phyloP scores from a whole-genome alignment of 2,329 filamentous ascomycete species.

The Xylaria polymorpha region DNA sequence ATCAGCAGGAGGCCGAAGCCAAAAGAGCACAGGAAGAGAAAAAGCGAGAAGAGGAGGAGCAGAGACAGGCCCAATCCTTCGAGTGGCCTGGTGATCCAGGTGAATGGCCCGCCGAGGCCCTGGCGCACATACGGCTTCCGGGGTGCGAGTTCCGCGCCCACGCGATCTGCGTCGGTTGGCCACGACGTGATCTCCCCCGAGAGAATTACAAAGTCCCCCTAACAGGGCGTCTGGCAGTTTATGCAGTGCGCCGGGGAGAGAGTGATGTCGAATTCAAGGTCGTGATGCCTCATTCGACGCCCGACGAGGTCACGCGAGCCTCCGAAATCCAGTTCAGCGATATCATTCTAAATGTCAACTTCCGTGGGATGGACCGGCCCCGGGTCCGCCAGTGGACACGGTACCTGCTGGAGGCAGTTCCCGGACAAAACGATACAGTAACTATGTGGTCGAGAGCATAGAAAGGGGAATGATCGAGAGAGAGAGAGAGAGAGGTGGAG shows the following conservation, averaged over 20 bases:
- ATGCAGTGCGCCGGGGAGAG: background rate
- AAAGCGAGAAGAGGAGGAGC: background rate
- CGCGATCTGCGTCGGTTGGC: constrained; percentile 12
- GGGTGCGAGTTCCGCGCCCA: constrained; percentile 12
- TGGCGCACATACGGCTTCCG: constrained; percentile 4
- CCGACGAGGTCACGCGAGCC: background rate
- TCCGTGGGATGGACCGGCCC: constrained; percentile 12
- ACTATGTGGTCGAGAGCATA: constrained; percentile 18
- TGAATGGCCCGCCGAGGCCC: constrained; percentile 9
- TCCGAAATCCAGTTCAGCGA: constrained; percentile 5
- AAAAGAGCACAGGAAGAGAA: background rate
- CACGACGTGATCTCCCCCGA: background rate
- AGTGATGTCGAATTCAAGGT: constrained; percentile 5
- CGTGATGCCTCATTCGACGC: background rate
- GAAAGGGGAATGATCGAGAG: background rate
- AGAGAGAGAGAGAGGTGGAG: no score
- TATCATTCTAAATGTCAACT: constrained; percentile 8
- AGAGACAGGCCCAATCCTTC: background rate
- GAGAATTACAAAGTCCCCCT: background rate
- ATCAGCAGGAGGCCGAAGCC: background rate
- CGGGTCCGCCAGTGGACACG: constrained; percentile 3
- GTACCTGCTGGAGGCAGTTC: constrained; percentile 20
- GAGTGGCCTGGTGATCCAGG: background rate
- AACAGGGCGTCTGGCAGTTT: background rate
- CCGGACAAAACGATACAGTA: constrained; percentile 8